Base-by-base conservation (phyloP, 306 rosid species). In the Cercis canadensis region DNA sequence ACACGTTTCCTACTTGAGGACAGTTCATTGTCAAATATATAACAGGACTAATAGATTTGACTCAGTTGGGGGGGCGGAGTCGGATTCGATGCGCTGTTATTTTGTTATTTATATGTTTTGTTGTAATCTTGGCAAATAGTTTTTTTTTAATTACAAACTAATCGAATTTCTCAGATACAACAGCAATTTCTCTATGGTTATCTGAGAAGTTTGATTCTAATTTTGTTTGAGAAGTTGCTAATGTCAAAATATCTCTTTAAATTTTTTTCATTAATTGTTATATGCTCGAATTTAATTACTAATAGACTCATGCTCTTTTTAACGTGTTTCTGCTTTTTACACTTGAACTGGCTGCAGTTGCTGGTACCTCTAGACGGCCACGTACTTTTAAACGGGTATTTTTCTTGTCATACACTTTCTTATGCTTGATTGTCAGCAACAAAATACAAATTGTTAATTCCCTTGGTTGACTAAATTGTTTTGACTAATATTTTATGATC, bases 281-380 rank as follows among this genome's bases (percentile, higher is more conserved):
- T 11, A 12, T 44, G n/a, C n/a, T n/a, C n/a, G n/a, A n/a, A n/a
- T n/a, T n/a, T n/a, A n/a, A n/a, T n/a, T n/a, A n/a, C n/a, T n/a
- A n/a, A n/a, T n/a, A n/a, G n/a, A n/a, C n/a, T n/a, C n/a, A n/a
- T n/a, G n/a, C n/a, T n/a, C n/a, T n/a, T n/a, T n/a, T n/a, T n/a
- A n/a, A n/a, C n/a, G n/a, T n/a, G n/a, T n/a, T n/a, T n/a, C n/a
- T n/a, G n/a, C n/a, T n/a, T n/a, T 77, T 18, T 10, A 57, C 46
- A 11, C 11, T 56, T 63, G 8, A 34, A 68, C 34, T 71, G 57
- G 44, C 32, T 60, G 83, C 58, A 79, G 83, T 52, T 73, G 78
- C 83, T 16, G 83, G 79, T 7, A 79, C 66, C 44, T 73, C 75
- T 21, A 50, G 71, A 11, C 69, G 83, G 40, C 79, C 83, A 16